Base-by-base conservation (phyloP, 345 rosid species). In the Murraya paniculata region DNA sequence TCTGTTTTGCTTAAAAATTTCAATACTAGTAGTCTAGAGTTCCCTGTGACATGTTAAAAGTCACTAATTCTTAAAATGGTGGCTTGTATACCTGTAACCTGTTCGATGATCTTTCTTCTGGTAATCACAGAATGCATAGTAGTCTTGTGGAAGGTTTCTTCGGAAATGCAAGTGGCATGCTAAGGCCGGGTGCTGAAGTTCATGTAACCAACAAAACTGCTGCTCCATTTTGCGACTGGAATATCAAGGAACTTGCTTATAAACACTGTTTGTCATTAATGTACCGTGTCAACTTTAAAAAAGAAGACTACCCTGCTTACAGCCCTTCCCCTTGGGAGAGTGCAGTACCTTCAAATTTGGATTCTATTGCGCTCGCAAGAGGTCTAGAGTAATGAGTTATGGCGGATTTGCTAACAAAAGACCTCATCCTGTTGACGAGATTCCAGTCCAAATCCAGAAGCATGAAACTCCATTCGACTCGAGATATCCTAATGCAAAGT, bases 181-280 rank as follows among this genome's bases (percentile, higher is more conserved):
- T 91, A 27, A 75, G 75, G 68, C 80, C 62, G 18, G 0, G 81
- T 9, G 92, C 92, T 21, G 84, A 92, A 84, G 70, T 89, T 16
- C 93, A 90, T 77, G 90, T 92, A 13, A 82, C 82, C 62, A 94
- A 92, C 83, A 90, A 88, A 83, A 88, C 84, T 27, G 77, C 75
- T 1, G 21, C 35, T 53, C 94, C 93, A 19, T 90, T 77, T 78
- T 82, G 79, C 81, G 3, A 38, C 53, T 92, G 93, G 94, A 84
- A 89, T 55, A 83, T 90, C 3, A 79, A 70, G 79, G 87, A 85
- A 76, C 90, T 90, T 24, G 93, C 91, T n/a, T 27, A 36, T 60
- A 24, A 19, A 60, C 84, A 78, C 83, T 83, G 39, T 72, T 82
- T 88, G 65, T 77, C 9, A 28, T 74, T 84, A 81, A 30, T 35